Evolutionary conservation across 345 rosid genomes (phyloP).

Genomic region (Camelina laxa): DNA sequence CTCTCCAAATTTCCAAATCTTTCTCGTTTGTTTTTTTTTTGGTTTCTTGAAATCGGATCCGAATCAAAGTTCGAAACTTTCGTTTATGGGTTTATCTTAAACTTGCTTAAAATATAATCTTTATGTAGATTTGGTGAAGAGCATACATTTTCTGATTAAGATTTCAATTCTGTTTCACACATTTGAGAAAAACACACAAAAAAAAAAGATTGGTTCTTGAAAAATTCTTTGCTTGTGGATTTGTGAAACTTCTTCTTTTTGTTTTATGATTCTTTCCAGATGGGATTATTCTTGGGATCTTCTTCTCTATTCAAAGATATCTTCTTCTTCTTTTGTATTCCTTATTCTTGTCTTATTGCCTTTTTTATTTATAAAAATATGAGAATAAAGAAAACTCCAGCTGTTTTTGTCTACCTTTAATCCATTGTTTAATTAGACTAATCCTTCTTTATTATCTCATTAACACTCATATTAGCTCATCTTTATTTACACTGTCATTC

Average conservation of each 20-base stretch:
- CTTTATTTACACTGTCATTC: slow-evolving; percentile 51
- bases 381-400: slow-evolving; percentile 28
- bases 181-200: not conserved
- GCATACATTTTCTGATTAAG: slow-evolving; percentile 4
- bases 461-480: slow-evolving; percentile 35
- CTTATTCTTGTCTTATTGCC: slow-evolving; percentile 48
- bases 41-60: slow-evolving; percentile 26
- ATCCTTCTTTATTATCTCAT: slow-evolving; percentile 31
- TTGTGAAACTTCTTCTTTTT: slow-evolving; percentile 31
- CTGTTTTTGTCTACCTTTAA: slow-evolving; percentile 46
- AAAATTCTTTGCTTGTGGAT: slow-evolving; percentile 45
- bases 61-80: not conserved
- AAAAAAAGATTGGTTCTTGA: not conserved
- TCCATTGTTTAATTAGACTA: slow-evolving; percentile 31
- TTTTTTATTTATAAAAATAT: slow-evolving; percentile 10
- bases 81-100: slow-evolving; percentile 8
- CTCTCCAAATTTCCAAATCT: slow-evolving; percentile 4
- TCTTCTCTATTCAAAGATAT: slow-evolving; percentile 37
- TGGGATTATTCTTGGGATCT: slow-evolving; percentile 45
- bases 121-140: slow-evolving; percentile 1
- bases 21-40: not conserved
- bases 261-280: slow-evolving; percentile 27
- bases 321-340: slow-evolving; percentile 40
- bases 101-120: slow-evolving; percentile 8
- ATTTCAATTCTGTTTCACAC: not conserved